Conservation (phyloP, 495 filamentous ascomycete genomes). For the Entonaema liquescens region DNA sequence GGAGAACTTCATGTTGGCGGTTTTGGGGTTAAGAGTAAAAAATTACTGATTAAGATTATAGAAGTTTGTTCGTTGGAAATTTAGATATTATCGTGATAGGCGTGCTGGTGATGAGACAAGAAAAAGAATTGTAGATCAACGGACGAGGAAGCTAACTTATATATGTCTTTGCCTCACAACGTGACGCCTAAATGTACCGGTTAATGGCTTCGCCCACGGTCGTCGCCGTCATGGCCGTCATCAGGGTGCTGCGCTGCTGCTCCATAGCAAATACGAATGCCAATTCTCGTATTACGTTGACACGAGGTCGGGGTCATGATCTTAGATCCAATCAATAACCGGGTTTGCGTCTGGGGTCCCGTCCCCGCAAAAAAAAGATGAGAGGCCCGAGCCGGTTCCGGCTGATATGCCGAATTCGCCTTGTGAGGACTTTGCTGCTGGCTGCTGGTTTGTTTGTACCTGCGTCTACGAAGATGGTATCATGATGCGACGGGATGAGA, state of each 20-base stretch:
- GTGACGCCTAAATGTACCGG: not conserved
- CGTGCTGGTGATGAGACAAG: not conserved
- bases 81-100: not conserved
- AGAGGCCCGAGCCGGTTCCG: conserved; percentile 1
- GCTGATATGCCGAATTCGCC: not conserved
- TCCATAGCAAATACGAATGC: conserved; percentile 38
- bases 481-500: not conserved
- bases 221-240: conserved; percentile 17
- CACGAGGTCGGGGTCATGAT: conserved; percentile 42
- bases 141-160: not conserved
- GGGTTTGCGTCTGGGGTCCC: conserved; percentile 5
- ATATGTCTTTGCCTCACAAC: not conserved
- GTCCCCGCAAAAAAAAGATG: conserved; percentile 21
- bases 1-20: conserved; percentile 38
- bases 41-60: conserved; percentile 3
- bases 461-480: not conserved
- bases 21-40: not conserved
- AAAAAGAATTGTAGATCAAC: not conserved
- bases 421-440: not conserved
- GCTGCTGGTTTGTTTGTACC: not conserved
- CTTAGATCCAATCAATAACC: conserved; percentile 16
- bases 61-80: not conserved
- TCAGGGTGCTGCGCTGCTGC: not conserved
- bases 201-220: conserved; percentile 7
- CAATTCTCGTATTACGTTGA: conserved; percentile 39